These are phyloP conservation scores for Ilex paraguariensis DNA, from an alignment of 305 asterid genomes.

Conservation along the genomic window DNA sequence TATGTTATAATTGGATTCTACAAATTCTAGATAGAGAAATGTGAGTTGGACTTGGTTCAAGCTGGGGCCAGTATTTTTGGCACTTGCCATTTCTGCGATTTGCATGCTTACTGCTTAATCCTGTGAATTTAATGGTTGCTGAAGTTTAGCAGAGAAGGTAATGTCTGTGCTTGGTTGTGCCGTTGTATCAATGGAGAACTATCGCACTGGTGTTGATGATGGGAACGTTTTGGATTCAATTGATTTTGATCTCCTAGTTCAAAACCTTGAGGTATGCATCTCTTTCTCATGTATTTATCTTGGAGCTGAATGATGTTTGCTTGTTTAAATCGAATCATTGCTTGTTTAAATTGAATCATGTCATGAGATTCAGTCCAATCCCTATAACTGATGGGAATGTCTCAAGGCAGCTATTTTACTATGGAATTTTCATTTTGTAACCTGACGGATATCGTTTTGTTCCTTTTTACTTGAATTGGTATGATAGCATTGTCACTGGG, in stretches of 20 bases:
- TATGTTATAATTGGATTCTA: neutral
- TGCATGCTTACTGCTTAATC: slow-evolving; percentile 14
- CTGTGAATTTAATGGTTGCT: slow-evolving; percentile 36
- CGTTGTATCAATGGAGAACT: slow-evolving; percentile 93
- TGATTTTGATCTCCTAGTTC: slow-evolving; percentile 85
- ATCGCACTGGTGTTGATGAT: slow-evolving; percentile 87
- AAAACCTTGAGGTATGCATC: slow-evolving; percentile 74
- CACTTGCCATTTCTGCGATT: neutral
- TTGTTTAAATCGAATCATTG: slow-evolving; percentile 2
- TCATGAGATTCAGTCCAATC: too few relatives aligned
- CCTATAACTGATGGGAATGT: too few relatives aligned
- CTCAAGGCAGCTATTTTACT: neutral
- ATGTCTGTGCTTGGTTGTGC: slow-evolving; percentile 91
- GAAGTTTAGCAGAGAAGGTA: slow-evolving; percentile 98
- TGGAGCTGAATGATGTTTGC: slow-evolving; percentile 4
- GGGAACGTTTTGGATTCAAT: slow-evolving; percentile 84
- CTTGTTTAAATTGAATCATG: slow-evolving; percentile 2
- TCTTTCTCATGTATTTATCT: slow-evolving; percentile 6
- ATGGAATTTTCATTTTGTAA: neutral
- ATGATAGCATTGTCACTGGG: too few relatives aligned
- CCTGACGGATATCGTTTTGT: neutral
- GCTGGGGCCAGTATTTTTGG: slow-evolving; percentile 10
- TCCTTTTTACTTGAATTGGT: neutral
- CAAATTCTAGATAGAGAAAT: too few relatives aligned
- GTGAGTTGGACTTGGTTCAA: neutral